Conservation (phyloP, 345 rosid genomes). For the Acer negundo region DNA sequence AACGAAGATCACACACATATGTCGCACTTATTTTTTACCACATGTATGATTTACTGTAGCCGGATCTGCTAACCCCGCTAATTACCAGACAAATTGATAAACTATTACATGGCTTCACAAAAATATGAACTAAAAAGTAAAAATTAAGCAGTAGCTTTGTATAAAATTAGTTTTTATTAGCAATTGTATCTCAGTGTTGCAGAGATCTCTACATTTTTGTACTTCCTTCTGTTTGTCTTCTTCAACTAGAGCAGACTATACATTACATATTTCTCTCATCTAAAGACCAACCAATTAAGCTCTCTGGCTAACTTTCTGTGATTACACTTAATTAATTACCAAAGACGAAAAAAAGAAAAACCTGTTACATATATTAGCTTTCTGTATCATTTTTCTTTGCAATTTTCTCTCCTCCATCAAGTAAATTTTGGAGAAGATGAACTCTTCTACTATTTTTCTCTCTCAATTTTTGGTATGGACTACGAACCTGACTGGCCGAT, state of each 20-base stretch:
- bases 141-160: background rate
- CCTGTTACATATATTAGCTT: conserved; percentile 37
- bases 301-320: conserved; percentile 28
- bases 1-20: too few species aligned
- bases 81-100: background rate
- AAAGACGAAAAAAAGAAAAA: conserved; percentile 13
- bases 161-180: conserved; percentile 30
- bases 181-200: conserved; percentile 24
- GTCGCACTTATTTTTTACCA: too few species aligned
- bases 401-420: conserved; percentile 29
- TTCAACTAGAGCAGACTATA: conserved; percentile 31
- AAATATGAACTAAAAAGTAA: too few species aligned
- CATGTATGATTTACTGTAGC: too few species aligned
- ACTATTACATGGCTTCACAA: too few species aligned
- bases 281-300: conserved; percentile 20
- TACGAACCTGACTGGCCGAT: conserved; percentile 26
- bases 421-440: conserved; percentile 30
- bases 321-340: conserved; percentile 24
- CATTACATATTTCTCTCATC: conserved; percentile 34
- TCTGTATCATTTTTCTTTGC: conserved; percentile 36
- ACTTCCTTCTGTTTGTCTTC: conserved; percentile 18
- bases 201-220: conserved; percentile 29
- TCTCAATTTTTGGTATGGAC: conserved; percentile 25
- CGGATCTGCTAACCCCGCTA: too few species aligned
- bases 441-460: conserved; percentile 22